Conservation (phyloP, 73 alveolate genomes). For the Tetrahymena elliotti region DNA sequence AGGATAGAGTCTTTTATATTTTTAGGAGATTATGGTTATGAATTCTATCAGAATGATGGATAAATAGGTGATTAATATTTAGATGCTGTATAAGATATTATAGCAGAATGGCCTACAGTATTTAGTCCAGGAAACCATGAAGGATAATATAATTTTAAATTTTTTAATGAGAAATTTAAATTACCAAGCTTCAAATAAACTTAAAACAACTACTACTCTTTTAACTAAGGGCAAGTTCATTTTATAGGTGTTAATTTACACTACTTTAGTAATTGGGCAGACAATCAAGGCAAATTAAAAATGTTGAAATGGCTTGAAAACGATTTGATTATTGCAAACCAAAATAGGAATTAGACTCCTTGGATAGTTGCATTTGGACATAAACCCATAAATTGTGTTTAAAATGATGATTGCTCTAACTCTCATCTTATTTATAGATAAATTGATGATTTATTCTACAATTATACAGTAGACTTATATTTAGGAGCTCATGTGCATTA, state of each 20-base stretch:
- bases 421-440: background rate
- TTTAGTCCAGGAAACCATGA: background rate
- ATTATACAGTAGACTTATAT: conserved; percentile 17
- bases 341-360: conserved; percentile 15
- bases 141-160: background rate
- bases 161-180: background rate
- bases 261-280: background rate
- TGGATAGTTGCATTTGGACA: conserved; percentile 33
- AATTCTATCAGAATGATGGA: background rate
- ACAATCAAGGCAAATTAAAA: background rate
- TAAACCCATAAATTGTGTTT: conserved; percentile 17
- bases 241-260: background rate
- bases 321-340: background rate
- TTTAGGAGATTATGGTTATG: background rate
- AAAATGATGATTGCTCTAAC: conserved; percentile 6
- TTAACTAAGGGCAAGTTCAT: background rate
- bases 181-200: background rate
- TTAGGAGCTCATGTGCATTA: conserved; percentile 28
- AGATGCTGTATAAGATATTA: background rate
- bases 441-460: conserved; percentile 20
- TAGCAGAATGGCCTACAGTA: background rate
- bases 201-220: background rate
- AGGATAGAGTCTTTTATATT: background rate
- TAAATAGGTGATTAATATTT: background rate
- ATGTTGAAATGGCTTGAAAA: background rate